Evolutionary conservation across 179 eudicot species (phyloP).

Genomic region (Beta macrorhiza): DNA sequence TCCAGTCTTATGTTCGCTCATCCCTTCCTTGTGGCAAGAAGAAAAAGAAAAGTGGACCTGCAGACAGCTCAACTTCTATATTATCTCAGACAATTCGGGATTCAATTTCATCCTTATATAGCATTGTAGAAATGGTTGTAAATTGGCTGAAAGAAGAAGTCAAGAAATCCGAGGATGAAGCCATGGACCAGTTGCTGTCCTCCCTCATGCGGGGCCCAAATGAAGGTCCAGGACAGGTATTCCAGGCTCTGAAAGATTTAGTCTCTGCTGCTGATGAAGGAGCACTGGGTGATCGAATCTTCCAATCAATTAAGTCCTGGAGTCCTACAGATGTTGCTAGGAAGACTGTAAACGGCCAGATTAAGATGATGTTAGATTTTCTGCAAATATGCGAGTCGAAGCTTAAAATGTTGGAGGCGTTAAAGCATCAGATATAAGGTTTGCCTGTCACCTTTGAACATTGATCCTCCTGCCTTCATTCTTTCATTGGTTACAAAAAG

Average conservation of each 20-base stretch:
- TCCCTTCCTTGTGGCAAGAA: constrained; percentile 80
- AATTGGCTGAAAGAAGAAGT: constrained; percentile 63
- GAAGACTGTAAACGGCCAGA: constrained; percentile 53
- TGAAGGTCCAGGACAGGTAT: constrained; percentile 75
- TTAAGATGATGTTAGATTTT: constrained; percentile 45
- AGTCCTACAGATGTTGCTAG: constrained; percentile 56
- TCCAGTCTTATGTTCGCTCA: constrained; percentile 66
- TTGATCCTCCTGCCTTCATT: constrained; percentile 21
- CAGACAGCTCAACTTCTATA: constrained; percentile 48
- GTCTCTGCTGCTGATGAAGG: constrained; percentile 36
- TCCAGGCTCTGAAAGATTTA: constrained; percentile 39
- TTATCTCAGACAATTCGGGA: constrained; percentile 48
- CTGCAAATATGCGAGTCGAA: constrained; percentile 68
- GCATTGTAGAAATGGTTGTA: constrained; percentile 50
- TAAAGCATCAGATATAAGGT: constrained; percentile 38
- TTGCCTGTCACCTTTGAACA: constrained; percentile 1
- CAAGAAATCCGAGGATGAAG: constrained; percentile 38
- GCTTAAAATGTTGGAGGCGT: constrained; percentile 42
- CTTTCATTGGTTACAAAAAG: constrained; percentile 22
- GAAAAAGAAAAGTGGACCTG: constrained; percentile 74
- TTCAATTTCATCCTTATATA: constrained; percentile 49
- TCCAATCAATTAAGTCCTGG: constrained; percentile 68
- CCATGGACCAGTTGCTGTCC: constrained; percentile 47
- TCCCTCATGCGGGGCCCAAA: constrained; percentile 31
- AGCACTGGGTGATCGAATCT: constrained; percentile 64